These are phyloP conservation scores for Cyanodermella asteris DNA, from an alignment of 2,329 filamentous ascomycete genomes.

Conservation along the genomic window DNA sequence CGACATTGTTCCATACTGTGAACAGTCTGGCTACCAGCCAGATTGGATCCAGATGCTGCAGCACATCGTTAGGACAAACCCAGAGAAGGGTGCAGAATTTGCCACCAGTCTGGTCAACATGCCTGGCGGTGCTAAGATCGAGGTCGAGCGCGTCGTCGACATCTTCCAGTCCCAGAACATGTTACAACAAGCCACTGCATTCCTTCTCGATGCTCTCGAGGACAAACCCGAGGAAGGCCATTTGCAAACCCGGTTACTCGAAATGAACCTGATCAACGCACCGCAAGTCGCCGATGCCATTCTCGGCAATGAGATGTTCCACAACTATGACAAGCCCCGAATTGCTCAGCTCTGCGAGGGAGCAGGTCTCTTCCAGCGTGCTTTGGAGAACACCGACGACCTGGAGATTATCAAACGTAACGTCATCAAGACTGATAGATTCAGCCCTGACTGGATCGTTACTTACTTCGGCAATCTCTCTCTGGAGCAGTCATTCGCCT, in stretches of 20 bases:
- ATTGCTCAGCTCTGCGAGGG: conserved; percentile 86
- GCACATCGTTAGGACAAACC: conserved; percentile 76
- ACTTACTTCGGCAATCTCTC: conserved; percentile 87
- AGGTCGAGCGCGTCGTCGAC: conserved; percentile 85
- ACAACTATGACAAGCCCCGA: conserved; percentile 77
- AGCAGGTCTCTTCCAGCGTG: conserved; percentile 66
- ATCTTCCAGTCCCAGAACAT: conserved; percentile 97
- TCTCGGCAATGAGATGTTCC: conserved; percentile 95
- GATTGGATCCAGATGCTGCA: conserved; percentile 84
- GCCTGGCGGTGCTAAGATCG: conserved; percentile 67
- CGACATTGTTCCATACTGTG: conserved; percentile 80
- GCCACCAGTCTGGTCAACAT: conserved; percentile 80
- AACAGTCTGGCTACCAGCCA: conserved; percentile 71
- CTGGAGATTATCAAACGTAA: conserved; percentile 77
- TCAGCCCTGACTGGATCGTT: conserved; percentile 77
- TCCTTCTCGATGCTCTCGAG: conserved; percentile 84
- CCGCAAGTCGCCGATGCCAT: conserved; percentile 97
- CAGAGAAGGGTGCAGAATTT: conserved; percentile 87
- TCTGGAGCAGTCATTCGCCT: conserved; percentile 84
- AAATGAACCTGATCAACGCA: conserved; percentile 95
- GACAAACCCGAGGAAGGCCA: conserved; percentile 81
- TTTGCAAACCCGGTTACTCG: conserved; percentile 79
- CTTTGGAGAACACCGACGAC: conserved; percentile 87
- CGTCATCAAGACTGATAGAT: conserved; percentile 59
- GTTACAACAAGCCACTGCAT: conserved; percentile 95